Evolutionary conservation across 106 monocot genomes (phyloP), one percentile per base, ranked within the genome.

Genomic region (Dendrobium catenatum): DNA sequence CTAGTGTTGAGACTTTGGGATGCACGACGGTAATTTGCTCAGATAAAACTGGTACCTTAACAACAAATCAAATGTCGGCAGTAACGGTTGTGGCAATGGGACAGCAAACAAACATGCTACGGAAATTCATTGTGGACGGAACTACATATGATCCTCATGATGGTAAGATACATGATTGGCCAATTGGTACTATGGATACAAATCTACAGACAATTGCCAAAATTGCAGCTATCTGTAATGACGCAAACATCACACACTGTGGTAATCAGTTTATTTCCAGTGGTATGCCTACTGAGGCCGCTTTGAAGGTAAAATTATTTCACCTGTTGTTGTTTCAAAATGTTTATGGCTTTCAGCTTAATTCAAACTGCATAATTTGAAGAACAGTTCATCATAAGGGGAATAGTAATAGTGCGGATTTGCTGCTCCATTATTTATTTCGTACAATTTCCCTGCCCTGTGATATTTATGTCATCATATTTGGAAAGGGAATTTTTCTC

Each of bases 11-110:
- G 66, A 91, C 91, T 61, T 73, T 91, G 83, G 83, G 83, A 20
- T 83, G 83, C 24, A 83, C 83, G 2, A 83, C 83, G 26, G 83
- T 83, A 56, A 83, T 83, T 59, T 83, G 83, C 19, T 83, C 83
- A 5, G 83, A 83, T 83, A 83, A 83, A 17, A 83, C 91, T 6
- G 91, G 91, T n/a, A 91, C 91, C 4, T 59, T 91, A 20, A 91
- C 91, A 10, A 91, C 91, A 2, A 91, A 91, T 46, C 91, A 91
- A 67, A 91, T 88, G 91, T 91, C 91, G 2, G 91, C 79, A 2
- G 82, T 80, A 19, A 82, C 44, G 43, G 77, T 91, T 19, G 82
- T 91, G 41, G 88, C 91, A 20, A 87, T 88, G 37, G 88, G 82
- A 42, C 20, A 67, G 44, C 48, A 68, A 77, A 42, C 49, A 1